Percentiles rank a stretch among this genome's conserved stretches.
Evolutionary conservation across 768 basidiomycete species (phyloP).

Genomic region (Lentinula sp.): DNA sequence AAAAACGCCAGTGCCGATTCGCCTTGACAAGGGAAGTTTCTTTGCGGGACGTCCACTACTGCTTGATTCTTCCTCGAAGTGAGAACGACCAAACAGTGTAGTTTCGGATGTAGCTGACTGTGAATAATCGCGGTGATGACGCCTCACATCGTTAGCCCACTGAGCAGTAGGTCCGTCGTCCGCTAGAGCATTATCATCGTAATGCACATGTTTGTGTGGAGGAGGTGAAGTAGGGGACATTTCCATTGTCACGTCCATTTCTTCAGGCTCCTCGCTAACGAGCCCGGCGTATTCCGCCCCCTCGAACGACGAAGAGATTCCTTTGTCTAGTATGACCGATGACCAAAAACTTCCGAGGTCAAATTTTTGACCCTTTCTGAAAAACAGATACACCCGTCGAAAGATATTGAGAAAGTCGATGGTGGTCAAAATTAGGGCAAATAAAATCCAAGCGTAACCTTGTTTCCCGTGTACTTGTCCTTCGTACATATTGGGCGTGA

Average conservation of each 20-base stretch:
- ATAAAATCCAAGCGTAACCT: slow-evolving; percentile 45
- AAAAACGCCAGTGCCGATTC: slow-evolving; percentile 43
- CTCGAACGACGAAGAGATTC: slow-evolving; percentile 16
- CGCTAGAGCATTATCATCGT: slow-evolving; percentile 20
- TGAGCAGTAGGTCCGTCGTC: slow-evolving; percentile 35
- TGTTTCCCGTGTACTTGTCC: slow-evolving; percentile 56
- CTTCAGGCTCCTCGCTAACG: slow-evolving; percentile 47
- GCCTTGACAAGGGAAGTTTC: slow-evolving; percentile 23
- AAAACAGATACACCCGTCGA: slow-evolving; percentile 45
- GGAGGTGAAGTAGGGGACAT: slow-evolving; percentile 14
- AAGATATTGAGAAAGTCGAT: slow-evolving; percentile 50
- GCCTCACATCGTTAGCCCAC: slow-evolving; percentile 46
- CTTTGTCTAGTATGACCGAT: slow-evolving; percentile 47
- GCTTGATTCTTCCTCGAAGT: slow-evolving; percentile 49
- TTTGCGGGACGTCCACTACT: slow-evolving; percentile 8
- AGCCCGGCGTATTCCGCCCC: slow-evolving; percentile 57
- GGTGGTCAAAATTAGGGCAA: slow-evolving; percentile 38
- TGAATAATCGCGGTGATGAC: slow-evolving; percentile 35
- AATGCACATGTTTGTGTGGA: slow-evolving; percentile 3
- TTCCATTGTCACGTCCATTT: slow-evolving; percentile 40
- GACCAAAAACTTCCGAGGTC: slow-evolving; percentile 49
- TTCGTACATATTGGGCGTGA: slow-evolving; percentile 82
- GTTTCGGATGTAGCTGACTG: slow-evolving; percentile 45
- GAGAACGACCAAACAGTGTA: slow-evolving; percentile 48
- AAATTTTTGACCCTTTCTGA: slow-evolving; percentile 36